Evolutionary conservation across 768 basidiomycete species (phyloP).

Genomic region (Strobilomyces confusus): DNA sequence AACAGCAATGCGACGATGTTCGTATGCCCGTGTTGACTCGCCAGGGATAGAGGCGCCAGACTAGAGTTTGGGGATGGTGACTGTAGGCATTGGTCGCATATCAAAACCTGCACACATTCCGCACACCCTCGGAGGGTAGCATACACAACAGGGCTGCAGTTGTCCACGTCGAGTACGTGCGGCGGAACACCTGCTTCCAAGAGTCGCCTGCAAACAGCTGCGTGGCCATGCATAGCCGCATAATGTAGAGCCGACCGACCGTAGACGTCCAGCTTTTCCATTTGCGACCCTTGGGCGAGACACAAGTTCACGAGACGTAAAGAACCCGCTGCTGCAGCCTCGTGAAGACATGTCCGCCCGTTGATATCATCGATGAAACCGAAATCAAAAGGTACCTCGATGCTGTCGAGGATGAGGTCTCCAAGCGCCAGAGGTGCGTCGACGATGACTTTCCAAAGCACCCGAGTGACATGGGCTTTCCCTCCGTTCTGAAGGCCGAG

Average conservation of each 20-base stretch:
- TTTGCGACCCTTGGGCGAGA: conserved; percentile 65
- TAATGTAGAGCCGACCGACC: conserved; percentile 94
- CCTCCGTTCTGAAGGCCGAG: conserved; percentile 58
- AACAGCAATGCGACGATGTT: conserved; percentile 78
- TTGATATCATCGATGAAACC: conserved; percentile 96
- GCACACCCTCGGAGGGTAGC: conserved; percentile 84
- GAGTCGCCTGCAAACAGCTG: conserved; percentile 68
- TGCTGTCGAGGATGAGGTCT: conserved; percentile 67
- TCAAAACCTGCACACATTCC: conserved; percentile 77
- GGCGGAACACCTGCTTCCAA: conserved; percentile 65
- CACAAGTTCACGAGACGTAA: conserved; percentile 77
- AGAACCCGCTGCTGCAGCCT: conserved; percentile 84
- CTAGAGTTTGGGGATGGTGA: conserved; percentile 57
- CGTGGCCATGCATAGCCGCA: conserved; percentile 90
- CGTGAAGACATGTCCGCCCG: conserved; percentile 88
- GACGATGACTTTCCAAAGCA: conserved; percentile 89
- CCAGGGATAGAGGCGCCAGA: conserved; percentile 83
- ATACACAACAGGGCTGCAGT: conserved; percentile 91
- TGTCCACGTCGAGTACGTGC: conserved; percentile 82
- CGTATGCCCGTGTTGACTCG: conserved; percentile 85
- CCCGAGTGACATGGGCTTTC: conserved; percentile 75
- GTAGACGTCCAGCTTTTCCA: conserved; percentile 80
- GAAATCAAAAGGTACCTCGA: conserved; percentile 77
- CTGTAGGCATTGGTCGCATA: conserved; percentile 66
- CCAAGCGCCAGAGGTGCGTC: conserved; percentile 72